Percentiles rank a stretch among this genome's conserved stretches.
Conservation (phyloP, 2,329 filamentous ascomycete genomes). For the Penicillium sp. region DNA sequence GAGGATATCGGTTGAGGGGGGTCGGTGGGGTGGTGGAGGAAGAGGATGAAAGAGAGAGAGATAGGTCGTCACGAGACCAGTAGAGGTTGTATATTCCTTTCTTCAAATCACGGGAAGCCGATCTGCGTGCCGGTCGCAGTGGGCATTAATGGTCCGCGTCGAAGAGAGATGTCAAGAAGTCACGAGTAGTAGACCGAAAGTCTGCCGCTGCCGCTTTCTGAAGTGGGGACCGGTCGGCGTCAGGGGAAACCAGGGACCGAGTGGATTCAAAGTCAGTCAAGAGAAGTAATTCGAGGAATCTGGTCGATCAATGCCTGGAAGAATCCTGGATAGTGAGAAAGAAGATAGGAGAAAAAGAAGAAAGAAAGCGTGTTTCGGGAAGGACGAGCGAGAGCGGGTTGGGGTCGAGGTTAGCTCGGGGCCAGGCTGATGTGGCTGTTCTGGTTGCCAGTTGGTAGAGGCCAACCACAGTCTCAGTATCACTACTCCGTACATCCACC, state of each 20-base stretch:
- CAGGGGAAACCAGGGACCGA: constrained; percentile 30
- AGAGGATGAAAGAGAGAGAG: constrained; percentile 9
- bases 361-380: not conserved
- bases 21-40: constrained; percentile 18
- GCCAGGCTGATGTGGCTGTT: constrained; percentile 16
- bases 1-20: constrained; percentile 24
- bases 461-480: not conserved
- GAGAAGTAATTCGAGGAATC: not conserved
- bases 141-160: constrained; percentile 28
- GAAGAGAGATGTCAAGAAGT: constrained; percentile 23
- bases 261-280: constrained; percentile 14
- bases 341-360: not conserved
- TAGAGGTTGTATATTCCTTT: not conserved
- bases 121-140: constrained; percentile 26
- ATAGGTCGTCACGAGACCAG: constrained; percentile 8
- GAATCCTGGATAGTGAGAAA: not conserved
- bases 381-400: constrained; percentile 7
- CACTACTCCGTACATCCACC: not conserved
- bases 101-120: constrained; percentile 12
- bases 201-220: constrained; percentile 21
- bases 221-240: constrained; percentile 31
- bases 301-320: not conserved
- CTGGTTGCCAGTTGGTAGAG: not conserved
- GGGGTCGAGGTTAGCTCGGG: constrained; percentile 17
- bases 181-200: constrained; percentile 26